Base-by-base conservation (phyloP, 164 flowering plant species). In the Stephania japonica region DNA sequence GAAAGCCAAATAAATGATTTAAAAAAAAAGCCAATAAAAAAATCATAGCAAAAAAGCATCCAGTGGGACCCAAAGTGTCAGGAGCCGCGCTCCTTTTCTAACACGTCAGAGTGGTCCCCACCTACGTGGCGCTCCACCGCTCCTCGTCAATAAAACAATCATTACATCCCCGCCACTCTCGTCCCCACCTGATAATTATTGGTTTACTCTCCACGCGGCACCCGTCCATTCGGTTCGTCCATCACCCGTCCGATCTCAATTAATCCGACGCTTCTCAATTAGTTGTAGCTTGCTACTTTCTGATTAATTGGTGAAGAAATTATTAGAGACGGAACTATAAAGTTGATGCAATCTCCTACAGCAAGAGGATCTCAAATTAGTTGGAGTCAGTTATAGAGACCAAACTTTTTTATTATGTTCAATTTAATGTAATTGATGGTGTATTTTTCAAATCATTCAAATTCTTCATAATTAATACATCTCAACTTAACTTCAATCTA, bases 121-220 rank as follows among this genome's bases (percentile, higher is more conserved):
- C 72, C 18, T 61, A 77, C 79, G 73, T 69, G 76, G 75, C 76
- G 70, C 61, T 41, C 13, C 56, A 19, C 10, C 69, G 42, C 68
- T 8, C 19, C 42, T 19, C 67, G 9, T 10, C n/a, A 21, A 47
- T 38, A 26, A 62, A 68, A 16, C 56, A 76, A 76, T 68, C 72
- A 61, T 72, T 76, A 42, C 14, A 5, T 42, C 14, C 14, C 21
- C 18, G 25, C 64, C 23, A 18, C 63, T 5, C n/a, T 5, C 21
- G 63, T 6, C 6, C 21, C 64, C 21, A 4, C 10, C 64, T 59
- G 21, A 19, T 21, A 16, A n/a, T n/a, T n/a, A 59, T 59, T n/a
- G n/a, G 7, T 44, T 23, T 64, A 7, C 24, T 24, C 38, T 65
- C 16, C 68, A 65, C 43, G 68, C 38, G 43, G 43, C 19, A 8